A percentile compares a stretch with the other conserved stretches of the same genome.
Evolutionary conservation across 2,329 filamentous ascomycete species (phyloP).

Genomic region (Onygenales sp.): DNA sequence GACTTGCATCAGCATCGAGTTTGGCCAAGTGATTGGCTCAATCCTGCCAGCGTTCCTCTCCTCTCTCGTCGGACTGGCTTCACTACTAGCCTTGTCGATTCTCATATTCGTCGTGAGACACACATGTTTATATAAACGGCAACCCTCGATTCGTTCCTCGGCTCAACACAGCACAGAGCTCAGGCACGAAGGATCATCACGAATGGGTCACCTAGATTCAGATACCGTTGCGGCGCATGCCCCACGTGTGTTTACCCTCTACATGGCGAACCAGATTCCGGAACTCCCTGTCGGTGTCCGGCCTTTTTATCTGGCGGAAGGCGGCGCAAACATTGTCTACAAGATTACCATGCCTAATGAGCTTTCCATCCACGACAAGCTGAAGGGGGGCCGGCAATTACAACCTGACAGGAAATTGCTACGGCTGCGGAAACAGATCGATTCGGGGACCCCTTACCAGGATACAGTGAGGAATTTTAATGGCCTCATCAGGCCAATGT

Average conservation of each 20-base stretch:
- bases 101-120: background rate
- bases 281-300: constrained; percentile 27
- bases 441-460: constrained; percentile 43
- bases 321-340: constrained; percentile 69
- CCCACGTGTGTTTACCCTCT: background rate
- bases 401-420: constrained; percentile 40
- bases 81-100: background rate
- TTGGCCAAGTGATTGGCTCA: background rate
- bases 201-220: background rate
- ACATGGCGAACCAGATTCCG: constrained; percentile 16
- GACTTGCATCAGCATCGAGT: background rate
- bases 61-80: background rate
- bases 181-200: background rate
- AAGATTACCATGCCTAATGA: constrained; percentile 39
- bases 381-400: constrained; percentile 18
- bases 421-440: constrained; percentile 51
- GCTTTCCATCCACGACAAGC: constrained; percentile 11
- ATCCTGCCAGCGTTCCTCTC: background rate
- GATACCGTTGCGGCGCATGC: background rate
- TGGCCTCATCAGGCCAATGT: constrained; percentile 43
- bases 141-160: too few species aligned
- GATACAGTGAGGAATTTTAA: constrained; percentile 33
- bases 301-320: constrained; percentile 50
- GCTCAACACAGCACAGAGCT: background rate
- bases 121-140: background rate